Percentiles rank a stretch among this genome's conserved stretches.
Evolutionary conservation across 768 basidiomycete genomes (phyloP).

Genomic region (Russula vinacea): DNA sequence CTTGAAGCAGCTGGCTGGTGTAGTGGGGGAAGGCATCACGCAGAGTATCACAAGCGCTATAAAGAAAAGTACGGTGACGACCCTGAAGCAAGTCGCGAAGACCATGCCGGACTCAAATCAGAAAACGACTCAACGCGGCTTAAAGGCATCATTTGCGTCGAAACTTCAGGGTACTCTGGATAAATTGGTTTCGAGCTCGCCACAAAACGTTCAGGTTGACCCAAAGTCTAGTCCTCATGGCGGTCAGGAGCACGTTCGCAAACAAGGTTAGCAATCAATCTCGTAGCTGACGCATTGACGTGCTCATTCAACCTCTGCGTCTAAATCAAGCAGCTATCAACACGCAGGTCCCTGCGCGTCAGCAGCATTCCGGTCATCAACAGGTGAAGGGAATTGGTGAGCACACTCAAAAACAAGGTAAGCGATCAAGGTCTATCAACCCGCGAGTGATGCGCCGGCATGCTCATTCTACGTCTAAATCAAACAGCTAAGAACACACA

Average conservation of each 20-base stretch:
- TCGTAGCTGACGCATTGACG: too few species aligned
- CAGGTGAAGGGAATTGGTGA: too few species aligned
- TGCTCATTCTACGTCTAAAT: not conserved
- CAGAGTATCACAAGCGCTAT: not conserved
- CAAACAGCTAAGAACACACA: not conserved
- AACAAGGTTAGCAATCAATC: too few species aligned
- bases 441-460: not conserved
- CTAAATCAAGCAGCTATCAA: too few species aligned
- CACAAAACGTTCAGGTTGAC: conserved; percentile 11
- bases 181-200: not conserved
- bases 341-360: too few species aligned
- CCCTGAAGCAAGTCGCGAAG: conserved; percentile 3
- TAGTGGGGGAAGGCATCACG: conserved; percentile 8
- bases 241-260: not conserved
- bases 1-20: conserved; percentile 8
- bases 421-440: not conserved
- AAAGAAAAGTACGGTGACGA: not conserved
- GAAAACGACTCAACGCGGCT: not conserved
- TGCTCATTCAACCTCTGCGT: too few species aligned
- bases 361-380: too few species aligned
- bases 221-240: not conserved
- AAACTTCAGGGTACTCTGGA: conserved; percentile 11
- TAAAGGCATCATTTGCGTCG: conserved; percentile 5
- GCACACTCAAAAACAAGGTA: not conserved
- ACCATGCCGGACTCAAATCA: too few species aligned